Evolutionary conservation across 2,329 filamentous ascomycete genomes (phyloP).

Genomic region (Cytospora piceae): DNA sequence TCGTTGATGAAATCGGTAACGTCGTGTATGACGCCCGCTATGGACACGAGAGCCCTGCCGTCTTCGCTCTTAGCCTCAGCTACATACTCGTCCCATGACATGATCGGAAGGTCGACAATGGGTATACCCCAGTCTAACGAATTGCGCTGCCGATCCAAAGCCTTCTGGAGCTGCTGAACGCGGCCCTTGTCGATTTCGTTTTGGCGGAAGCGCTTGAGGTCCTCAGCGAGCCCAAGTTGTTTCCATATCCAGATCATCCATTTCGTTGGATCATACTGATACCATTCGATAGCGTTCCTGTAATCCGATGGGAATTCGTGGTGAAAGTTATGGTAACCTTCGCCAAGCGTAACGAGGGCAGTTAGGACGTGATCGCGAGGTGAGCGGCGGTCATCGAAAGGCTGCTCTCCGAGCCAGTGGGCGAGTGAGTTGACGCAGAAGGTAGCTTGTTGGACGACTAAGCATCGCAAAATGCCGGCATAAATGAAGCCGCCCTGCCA

Average conservation of each 20-base stretch:
- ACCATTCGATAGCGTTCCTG: constrained; percentile 89
- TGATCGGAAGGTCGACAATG: constrained; percentile 68
- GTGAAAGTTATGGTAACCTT: constrained; percentile 93
- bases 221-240: constrained; percentile 79
- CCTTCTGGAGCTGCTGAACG: constrained; percentile 88
- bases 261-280: constrained; percentile 91
- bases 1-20: constrained; percentile 83
- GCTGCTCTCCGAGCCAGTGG: constrained; percentile 90
- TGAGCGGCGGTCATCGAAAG: constrained; percentile 90
- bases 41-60: constrained; percentile 74
- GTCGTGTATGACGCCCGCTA: constrained; percentile 86
- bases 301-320: constrained; percentile 94
- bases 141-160: constrained; percentile 84
- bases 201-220: constrained; percentile 87
- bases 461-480: constrained; percentile 81
- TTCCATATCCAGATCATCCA: constrained; percentile 87
- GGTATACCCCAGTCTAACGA: constrained; percentile 85
- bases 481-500: constrained; percentile 84
- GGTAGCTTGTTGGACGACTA: constrained; percentile 89
- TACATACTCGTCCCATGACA: constrained; percentile 85
- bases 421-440: constrained; percentile 95
- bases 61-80: constrained; percentile 70
- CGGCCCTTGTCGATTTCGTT: constrained; percentile 94
- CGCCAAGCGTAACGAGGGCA: constrained; percentile 80
- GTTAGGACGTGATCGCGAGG: constrained; percentile 88